These are phyloP conservation scores for Colletotrichum magnum DNA, from an alignment of 2,329 filamentous ascomycete species.

Conservation along the genomic window DNA sequence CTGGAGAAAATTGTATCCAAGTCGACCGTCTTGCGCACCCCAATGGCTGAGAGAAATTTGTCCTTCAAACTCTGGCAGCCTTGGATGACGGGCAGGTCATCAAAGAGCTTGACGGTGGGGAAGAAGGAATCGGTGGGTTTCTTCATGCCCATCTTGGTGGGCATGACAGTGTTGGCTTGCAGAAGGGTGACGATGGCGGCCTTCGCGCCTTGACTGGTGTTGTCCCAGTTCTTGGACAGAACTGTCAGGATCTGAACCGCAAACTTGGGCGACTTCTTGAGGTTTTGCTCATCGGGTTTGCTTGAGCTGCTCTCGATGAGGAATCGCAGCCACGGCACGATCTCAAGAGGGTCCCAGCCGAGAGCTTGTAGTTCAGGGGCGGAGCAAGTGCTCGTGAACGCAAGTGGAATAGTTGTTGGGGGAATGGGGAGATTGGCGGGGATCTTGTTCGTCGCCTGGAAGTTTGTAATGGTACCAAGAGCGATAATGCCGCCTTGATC, in stretches of 20 bases:
- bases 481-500: slow-evolving; percentile 80
- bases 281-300: slow-evolving; percentile 73
- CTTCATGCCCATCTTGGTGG: slow-evolving; percentile 91
- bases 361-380: slow-evolving; percentile 81
- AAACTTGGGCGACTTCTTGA: slow-evolving; percentile 81
- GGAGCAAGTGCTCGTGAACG: slow-evolving; percentile 81
- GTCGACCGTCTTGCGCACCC: slow-evolving; percentile 95
- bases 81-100: slow-evolving; percentile 88
- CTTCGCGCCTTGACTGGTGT: slow-evolving; percentile 77
- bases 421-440: slow-evolving; percentile 86
- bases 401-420: slow-evolving; percentile 84
- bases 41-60: slow-evolving; percentile 85
- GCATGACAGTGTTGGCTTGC: slow-evolving; percentile 80
- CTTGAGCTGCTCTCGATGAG: slow-evolving; percentile 78
- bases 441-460: slow-evolving; percentile 82
- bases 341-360: slow-evolving; percentile 87
- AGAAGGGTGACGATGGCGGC: slow-evolving; percentile 75
- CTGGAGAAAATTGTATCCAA: slow-evolving; percentile 93
- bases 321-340: slow-evolving; percentile 88
- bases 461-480: slow-evolving; percentile 81
- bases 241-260: slow-evolving; percentile 83
- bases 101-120: slow-evolving; percentile 92
- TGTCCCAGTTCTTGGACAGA: slow-evolving; percentile 92
- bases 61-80: slow-evolving; percentile 87
- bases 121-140: slow-evolving; percentile 92